Conservation (phyloP, 768 basidiomycete species). For the Trametes maxima region DNA sequence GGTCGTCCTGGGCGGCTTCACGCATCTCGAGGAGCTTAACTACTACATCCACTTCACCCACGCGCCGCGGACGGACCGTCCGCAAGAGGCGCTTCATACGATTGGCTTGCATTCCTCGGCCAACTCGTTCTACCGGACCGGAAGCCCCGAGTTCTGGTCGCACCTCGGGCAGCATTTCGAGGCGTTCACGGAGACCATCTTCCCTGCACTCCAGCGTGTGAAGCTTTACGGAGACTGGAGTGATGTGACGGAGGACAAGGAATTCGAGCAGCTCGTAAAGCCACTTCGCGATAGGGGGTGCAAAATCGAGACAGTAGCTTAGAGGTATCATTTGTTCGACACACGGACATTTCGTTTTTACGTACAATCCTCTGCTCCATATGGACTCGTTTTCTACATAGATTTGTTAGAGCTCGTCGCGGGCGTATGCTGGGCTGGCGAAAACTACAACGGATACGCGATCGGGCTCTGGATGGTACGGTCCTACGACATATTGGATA, state of each 20-base stretch:
- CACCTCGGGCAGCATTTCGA: conserved; percentile 51
- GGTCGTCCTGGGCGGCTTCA: conserved; percentile 48
- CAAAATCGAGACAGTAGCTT: conserved; percentile 24
- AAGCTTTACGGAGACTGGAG: conserved; percentile 59
- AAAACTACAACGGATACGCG: too few species aligned
- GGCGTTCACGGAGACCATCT: conserved; percentile 41
- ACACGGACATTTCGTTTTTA: neutral
- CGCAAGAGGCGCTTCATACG: conserved; percentile 39
- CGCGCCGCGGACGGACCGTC: conserved; percentile 8
- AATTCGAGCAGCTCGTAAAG: conserved; percentile 38
- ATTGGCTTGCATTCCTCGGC: conserved; percentile 55
- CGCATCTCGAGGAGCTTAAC: conserved; percentile 52
- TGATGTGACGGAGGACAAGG: conserved; percentile 39
- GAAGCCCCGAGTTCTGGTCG: conserved; percentile 39
- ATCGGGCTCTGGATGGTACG: too few species aligned
- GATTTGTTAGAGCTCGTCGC: too few species aligned
- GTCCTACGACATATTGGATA: neutral
- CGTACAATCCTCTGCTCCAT: neutral
- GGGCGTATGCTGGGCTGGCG: too few species aligned
- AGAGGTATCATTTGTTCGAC: neutral
- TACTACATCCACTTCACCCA: conserved; percentile 42
- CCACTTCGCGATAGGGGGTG: conserved; percentile 39
- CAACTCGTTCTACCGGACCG: conserved; percentile 44
- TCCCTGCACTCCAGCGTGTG: conserved; percentile 50
- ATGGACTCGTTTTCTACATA: too few species aligned